These are phyloP conservation scores for Porcisia hertigi DNA, from an alignment of 208 protist genomes.

Conservation along the genomic window DNA sequence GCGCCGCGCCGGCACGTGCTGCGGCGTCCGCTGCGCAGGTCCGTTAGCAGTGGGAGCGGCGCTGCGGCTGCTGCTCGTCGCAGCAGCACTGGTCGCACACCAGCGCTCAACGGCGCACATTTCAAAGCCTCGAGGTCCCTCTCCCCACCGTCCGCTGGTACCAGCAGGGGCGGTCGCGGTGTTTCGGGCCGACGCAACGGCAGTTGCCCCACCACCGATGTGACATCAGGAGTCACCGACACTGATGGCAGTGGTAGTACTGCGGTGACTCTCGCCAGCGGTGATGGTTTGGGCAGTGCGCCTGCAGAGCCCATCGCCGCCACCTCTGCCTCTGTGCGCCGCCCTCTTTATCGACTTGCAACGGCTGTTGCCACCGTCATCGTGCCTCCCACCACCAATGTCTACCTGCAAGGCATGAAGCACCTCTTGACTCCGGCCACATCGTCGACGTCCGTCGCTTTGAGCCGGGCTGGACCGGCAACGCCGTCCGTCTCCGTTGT, in stretches of 20 bases:
- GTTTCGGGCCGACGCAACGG: background rate
- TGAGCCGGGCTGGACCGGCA: conserved; percentile 2
- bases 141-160: background rate
- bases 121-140: background rate
- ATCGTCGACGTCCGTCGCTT: conserved; percentile 3
- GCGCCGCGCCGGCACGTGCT: conserved; percentile 19
- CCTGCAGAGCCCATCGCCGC: conserved; percentile 5
- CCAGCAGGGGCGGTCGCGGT: background rate
- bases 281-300: background rate
- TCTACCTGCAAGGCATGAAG: conserved; percentile 70
- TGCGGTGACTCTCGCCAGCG: background rate
- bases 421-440: conserved; percentile 57
- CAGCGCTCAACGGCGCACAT: conserved; percentile 1
- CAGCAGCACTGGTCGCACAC: background rate
- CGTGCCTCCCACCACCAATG: conserved; percentile 68
- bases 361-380: conserved; percentile 84
- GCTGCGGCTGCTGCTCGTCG: background rate
- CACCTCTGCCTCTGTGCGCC: conserved; percentile 10
- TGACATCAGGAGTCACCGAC: background rate
- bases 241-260: no score
- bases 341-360: conserved; percentile 66
- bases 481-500: conserved; percentile 43
- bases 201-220: background rate
- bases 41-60: conserved; percentile 12
- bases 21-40: conserved; percentile 22